Base-by-base conservation (phyloP, 768 basidiomycete genomes). In the Termitomyces sp. region DNA sequence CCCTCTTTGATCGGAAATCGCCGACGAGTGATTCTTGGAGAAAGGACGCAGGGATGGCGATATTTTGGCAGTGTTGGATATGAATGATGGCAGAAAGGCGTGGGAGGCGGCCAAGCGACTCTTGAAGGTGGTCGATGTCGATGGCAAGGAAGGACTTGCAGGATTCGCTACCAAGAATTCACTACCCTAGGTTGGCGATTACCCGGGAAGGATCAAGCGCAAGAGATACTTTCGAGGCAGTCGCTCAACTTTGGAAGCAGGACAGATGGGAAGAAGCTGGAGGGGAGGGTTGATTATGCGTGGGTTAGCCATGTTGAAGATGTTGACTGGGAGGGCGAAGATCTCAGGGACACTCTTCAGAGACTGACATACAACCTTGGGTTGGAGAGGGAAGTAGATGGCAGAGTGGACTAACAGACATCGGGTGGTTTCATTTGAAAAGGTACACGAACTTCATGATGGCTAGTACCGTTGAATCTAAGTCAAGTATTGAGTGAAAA, bases 381-480 rank as follows among this genome's bases (percentile, higher is more conserved):
- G 57, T 58, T 53, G 62, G 58, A 34, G 62, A 56, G 53, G 57
- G 58, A 37, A 47, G 24, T 7, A 29, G 43, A 29, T 53, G 43
- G 56, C 42, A 22, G 41, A n/a, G 24, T 29, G n/a, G 58, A 36
- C 48, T 26, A 52, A 31, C n/a, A 46, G 34, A 29, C 42, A 55
- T 14, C 68, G 78, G 42, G 71, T 78, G 29, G 69, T 85, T 20
- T 73, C 80, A 12, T 83, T 87, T 61, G 85, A 86, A 63, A 71
- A 76, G 50, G 73, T 82, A 2, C 78, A 80, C 4, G 74, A 79
- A 59, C 74, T 80, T 96, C 92, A 98, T 94, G 57, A 98, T 89
- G 13, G 97, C 97, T 42, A 99, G 80, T 16, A 99, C 97, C 12
- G 97, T 99, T 8, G 96, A 98, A 71, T 99, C 97, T 98, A 65